These are phyloP conservation scores for Talaromyces sp. DNA, from an alignment of 2,329 filamentous ascomycete genomes.

Conservation along the genomic window DNA sequence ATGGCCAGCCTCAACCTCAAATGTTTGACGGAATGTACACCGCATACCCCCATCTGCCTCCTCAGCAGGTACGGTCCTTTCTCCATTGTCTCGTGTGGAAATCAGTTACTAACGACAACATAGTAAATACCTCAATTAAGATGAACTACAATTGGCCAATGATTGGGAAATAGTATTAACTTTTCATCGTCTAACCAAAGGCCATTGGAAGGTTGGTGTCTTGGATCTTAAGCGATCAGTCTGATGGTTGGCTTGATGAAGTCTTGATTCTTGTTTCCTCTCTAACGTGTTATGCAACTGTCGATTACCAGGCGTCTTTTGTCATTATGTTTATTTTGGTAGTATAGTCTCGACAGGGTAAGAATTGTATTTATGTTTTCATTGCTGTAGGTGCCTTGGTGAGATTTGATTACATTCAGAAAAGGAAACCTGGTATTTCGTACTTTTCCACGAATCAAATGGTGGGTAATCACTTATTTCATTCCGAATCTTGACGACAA, in stretches of 20 bases:
- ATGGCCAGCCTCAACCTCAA: slow-evolving; percentile 68
- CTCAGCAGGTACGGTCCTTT: slow-evolving; percentile 67
- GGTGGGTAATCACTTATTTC: slow-evolving; percentile 34
- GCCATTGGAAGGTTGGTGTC: neutral
- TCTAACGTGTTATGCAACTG: slow-evolving; percentile 10
- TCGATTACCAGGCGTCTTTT: slow-evolving; percentile 6
- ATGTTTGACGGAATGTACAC: slow-evolving; percentile 90
- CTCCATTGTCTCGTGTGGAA: neutral
- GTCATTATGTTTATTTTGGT: slow-evolving; percentile 3
- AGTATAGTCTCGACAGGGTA: slow-evolving; percentile 5
- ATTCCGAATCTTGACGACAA: slow-evolving; percentile 74
- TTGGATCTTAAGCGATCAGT: slow-evolving; percentile 2
- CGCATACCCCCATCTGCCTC: slow-evolving; percentile 70
- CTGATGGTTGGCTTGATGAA: slow-evolving; percentile 4
- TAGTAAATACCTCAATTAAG: neutral
- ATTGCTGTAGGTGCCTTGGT: neutral
- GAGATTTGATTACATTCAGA: neutral
- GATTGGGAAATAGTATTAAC: neutral
- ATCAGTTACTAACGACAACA: neutral
- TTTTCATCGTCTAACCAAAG: neutral
- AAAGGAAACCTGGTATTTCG: neutral
- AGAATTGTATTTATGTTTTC: slow-evolving; percentile 12
- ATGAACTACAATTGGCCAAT: neutral
- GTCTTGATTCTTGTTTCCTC: neutral
- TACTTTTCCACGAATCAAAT: neutral